A percentile compares a stretch with the other conserved stretches of the same genome.
These are phyloP conservation scores for Monosporascus sp. DNA, from an alignment of 2,329 filamentous ascomycete species.

Conservation along the genomic window DNA sequence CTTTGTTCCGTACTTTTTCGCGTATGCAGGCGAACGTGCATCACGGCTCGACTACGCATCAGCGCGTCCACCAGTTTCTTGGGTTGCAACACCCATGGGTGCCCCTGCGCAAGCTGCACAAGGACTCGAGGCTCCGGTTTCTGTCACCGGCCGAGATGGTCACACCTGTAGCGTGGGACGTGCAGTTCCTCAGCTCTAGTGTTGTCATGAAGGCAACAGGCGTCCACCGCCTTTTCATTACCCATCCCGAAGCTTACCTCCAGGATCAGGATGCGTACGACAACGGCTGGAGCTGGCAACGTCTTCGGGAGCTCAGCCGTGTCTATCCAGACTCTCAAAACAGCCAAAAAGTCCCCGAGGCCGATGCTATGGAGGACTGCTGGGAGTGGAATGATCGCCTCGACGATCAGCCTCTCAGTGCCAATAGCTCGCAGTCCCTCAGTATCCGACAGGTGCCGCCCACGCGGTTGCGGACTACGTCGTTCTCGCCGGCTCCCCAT, in stretches of 20 bases:
- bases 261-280: conserved; percentile 54
- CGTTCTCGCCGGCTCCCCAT: conserved; percentile 36
- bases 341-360: conserved; percentile 49
- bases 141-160: conserved; percentile 67
- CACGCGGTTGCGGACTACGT: conserved; percentile 31
- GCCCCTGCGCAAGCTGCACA: conserved; percentile 72
- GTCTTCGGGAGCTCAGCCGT: conserved; percentile 57
- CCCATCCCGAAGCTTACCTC: conserved; percentile 68
- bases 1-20: conserved; percentile 44
- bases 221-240: conserved; percentile 65
- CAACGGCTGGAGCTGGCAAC: conserved; percentile 65
- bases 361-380: conserved; percentile 57
- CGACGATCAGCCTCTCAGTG: conserved; percentile 48
- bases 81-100: conserved; percentile 66
- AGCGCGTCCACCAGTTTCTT: conserved; percentile 41
- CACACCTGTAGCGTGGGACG: conserved; percentile 66
- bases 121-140: conserved; percentile 67
- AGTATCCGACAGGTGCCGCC: conserved; percentile 37
- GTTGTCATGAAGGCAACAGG: conserved; percentile 68
- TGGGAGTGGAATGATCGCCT: conserved; percentile 64
- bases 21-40: conserved; percentile 26
- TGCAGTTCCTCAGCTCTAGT: conserved; percentile 62
- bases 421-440: conserved; percentile 34
- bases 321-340: conserved; percentile 43
- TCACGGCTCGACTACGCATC: conserved; percentile 27